phyloP scores from a whole-genome alignment of 306 rosid species.

The Trifolium dubium region DNA sequence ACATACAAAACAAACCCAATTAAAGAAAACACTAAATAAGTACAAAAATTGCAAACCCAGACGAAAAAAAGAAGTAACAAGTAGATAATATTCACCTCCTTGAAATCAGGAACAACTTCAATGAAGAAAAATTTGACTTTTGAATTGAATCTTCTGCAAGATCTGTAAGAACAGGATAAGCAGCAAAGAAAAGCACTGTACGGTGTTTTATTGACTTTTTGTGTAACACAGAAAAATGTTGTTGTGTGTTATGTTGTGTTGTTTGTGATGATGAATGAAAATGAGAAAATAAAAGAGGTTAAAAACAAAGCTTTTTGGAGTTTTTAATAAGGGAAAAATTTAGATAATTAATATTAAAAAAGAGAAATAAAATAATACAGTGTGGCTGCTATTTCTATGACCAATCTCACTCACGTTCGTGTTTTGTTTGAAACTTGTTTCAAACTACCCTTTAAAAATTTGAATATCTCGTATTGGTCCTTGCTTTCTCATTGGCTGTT shows the following conservation, averaged over 20 bases:
- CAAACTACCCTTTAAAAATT: slow-evolving; percentile 5
- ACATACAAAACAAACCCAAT: slow-evolving; percentile 34
- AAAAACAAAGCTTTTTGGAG: slow-evolving; percentile 21
- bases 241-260: slow-evolving; percentile 20
- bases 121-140: not conserved
- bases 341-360: no score
- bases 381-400: slow-evolving; percentile 50
- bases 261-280: not conserved
- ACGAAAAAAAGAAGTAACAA: slow-evolving; percentile 17
- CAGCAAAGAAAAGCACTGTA: slow-evolving; percentile 7
- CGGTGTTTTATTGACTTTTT: slow-evolving; percentile 44
- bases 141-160: slow-evolving; percentile 31
- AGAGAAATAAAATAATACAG: slow-evolving; percentile 6
- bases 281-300: not conserved
- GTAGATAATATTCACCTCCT: not conserved
- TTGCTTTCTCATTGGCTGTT: not conserved
- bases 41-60: slow-evolving; percentile 24
- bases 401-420: slow-evolving; percentile 37
- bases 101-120: not conserved
- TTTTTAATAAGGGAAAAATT: not conserved
- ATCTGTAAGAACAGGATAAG: slow-evolving; percentile 33
- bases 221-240: slow-evolving; percentile 4
- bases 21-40: slow-evolving; percentile 4
- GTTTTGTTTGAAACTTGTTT: slow-evolving; percentile 19
- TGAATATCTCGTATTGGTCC: slow-evolving; percentile 20